A percentile compares a stretch with the other conserved stretches of the same genome.
Conservation (phyloP, 805 yeast species). For the Zygosaccharomyces gambellarensis region DNA sequence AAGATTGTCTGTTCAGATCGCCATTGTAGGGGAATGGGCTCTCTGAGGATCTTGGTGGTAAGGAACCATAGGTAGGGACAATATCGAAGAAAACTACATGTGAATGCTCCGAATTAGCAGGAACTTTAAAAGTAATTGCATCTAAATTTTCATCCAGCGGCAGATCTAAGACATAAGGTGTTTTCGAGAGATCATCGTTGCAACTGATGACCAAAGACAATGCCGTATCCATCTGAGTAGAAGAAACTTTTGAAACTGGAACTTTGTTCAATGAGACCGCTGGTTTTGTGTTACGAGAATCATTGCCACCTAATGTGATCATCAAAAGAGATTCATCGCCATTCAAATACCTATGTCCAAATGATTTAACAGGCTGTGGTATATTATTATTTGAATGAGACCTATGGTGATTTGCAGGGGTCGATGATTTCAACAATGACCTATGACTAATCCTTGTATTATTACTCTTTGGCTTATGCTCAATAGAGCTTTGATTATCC, state of each 20-base stretch:
- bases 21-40: neutral
- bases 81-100: constrained; percentile 72
- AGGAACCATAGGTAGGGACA: constrained; percentile 76
- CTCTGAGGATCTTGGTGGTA: constrained; percentile 13
- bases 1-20: neutral
- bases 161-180: constrained; percentile 64
- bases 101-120: constrained; percentile 45
- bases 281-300: constrained; percentile 51
- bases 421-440: constrained; percentile 8
- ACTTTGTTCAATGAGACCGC: constrained; percentile 68
- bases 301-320: constrained; percentile 83
- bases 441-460: constrained; percentile 8
- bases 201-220: constrained; percentile 61
- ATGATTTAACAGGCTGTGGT: constrained; percentile 63
- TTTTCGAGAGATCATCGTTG: constrained; percentile 39
- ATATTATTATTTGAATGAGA: constrained; percentile 1
- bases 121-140: constrained; percentile 68
- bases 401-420: constrained; percentile 6
- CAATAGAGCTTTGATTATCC: constrained; percentile 11
- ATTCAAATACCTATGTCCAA: constrained; percentile 74
- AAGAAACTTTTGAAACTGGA: constrained; percentile 68
- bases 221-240: constrained; percentile 87
- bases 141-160: constrained; percentile 75
- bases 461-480: constrained; percentile 10
- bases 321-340: constrained; percentile 64